Evolutionary conservation across 495 filamentous ascomycete genomes (phyloP), one percentile per base, ranked within the genome.

Genomic region (Friedmanniomyces simplex): DNA sequence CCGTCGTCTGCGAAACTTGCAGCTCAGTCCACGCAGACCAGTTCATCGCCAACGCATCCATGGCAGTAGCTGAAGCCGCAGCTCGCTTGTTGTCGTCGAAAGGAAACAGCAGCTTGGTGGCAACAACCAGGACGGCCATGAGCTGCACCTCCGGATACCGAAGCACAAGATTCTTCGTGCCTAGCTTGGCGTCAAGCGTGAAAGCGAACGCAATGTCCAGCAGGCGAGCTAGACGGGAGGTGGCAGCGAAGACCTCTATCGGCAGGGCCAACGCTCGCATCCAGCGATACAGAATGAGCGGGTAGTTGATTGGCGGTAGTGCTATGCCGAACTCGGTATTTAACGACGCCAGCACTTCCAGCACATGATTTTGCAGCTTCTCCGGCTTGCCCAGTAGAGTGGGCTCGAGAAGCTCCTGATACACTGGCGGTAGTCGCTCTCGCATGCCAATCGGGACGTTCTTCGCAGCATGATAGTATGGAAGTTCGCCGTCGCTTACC

Each of bases 221-320:
- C 4, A 87, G 61, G 1, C 67, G 63, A 10, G 80, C 77, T 13
- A 95, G 71, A 21, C 75, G 76, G 46, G 78, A 81, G 11, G 79
- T 79, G 2, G 75, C 74, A 14, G 77, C 73, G 60, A 89, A 88
- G 5, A 91, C 69, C 57, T 93, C 86, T 54, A 87, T 67, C 42
- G 93, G 93, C 21, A 98, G 73, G 10, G 84, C 81, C 24, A 97
- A 75, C 46, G 86, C 77, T 59, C 77, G 83, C 26, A 94, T 78
- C 56, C 85, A 84, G 39, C 83, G 77, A 55, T 84, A 81, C 10
- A 89, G 67, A 18, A 95, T 61, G 5, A 86, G 68, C 5, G 82
- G 77, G 18, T 71, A 67, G 54, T 95, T 94, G 37, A 96, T 62
- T 0, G 80, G 71, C 0, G 93, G 91, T 52, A 95, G 82, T 0